Conservation (phyloP, 2,329 filamentous ascomycete species). For the Elsinoe perseae region DNA sequence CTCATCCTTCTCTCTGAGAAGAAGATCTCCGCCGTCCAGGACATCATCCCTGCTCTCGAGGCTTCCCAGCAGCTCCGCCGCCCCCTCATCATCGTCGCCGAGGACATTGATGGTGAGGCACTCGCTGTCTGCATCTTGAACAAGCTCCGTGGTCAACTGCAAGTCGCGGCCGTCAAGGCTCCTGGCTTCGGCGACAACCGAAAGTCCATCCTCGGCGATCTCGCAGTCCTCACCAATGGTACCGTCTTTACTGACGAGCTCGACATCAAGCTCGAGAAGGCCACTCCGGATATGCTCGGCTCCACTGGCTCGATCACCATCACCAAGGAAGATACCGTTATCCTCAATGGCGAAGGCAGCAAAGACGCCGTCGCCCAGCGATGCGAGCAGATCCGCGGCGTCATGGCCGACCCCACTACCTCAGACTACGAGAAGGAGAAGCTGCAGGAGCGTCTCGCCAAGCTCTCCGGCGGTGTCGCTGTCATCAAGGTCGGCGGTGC, state of each 20-base stretch:
- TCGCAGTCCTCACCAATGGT: slow-evolving; percentile 91
- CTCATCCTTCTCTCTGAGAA: slow-evolving; percentile 98
- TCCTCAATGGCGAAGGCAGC: slow-evolving; percentile 92
- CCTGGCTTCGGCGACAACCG: slow-evolving; percentile 99
- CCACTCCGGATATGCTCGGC: slow-evolving; percentile 88
- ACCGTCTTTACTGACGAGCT: slow-evolving; percentile 98
- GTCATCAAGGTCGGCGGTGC: slow-evolving; percentile 98
- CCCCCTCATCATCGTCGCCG: slow-evolving; percentile 94
- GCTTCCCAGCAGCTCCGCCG: slow-evolving; percentile 91
- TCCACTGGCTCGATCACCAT: slow-evolving; percentile 98
- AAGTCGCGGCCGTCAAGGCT: slow-evolving; percentile 97
- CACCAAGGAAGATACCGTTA: slow-evolving; percentile 99
- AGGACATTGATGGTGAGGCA: slow-evolving; percentile 98
- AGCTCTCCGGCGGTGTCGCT: slow-evolving; percentile 96
- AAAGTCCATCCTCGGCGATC: slow-evolving; percentile 97
- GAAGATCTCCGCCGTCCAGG: slow-evolving; percentile 99
- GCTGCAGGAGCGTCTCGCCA: slow-evolving; percentile 98
- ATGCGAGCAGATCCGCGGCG: slow-evolving; percentile 97
- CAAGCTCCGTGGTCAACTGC: slow-evolving; percentile 99
- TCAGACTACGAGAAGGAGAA: slow-evolving; percentile 99
- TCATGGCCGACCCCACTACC: slow-evolving; percentile 87
- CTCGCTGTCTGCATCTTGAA: slow-evolving; percentile 98
- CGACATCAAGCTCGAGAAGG: slow-evolving; percentile 98
- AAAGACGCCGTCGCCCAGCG: slow-evolving; percentile 91
- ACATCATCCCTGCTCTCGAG: slow-evolving; percentile 97